These are phyloP conservation scores for Penicillium sp. DNA, from an alignment of 2,329 filamentous ascomycete species.

Conservation along the genomic window DNA sequence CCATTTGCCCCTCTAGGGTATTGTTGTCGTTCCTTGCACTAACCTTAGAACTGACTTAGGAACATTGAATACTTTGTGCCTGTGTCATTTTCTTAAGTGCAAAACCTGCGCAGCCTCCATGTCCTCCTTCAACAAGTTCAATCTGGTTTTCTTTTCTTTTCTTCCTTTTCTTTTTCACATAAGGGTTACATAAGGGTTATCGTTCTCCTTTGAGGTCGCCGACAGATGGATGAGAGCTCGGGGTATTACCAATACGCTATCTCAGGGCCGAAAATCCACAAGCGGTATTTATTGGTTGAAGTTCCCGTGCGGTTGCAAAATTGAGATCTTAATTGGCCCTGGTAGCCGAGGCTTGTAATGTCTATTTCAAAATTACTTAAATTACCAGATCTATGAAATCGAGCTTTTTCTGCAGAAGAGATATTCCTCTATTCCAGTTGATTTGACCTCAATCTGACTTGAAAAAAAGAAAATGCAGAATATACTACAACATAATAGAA, in stretches of 20 bases:
- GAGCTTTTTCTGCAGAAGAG: background rate
- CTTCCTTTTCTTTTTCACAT: background rate
- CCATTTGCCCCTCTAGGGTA: too few species aligned
- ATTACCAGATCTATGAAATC: conserved; percentile 3
- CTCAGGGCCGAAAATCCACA: background rate
- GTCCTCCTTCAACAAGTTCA: background rate
- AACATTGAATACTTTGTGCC: too few species aligned
- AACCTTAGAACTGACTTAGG: too few species aligned
- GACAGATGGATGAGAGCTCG: background rate
- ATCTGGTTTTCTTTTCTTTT: background rate
- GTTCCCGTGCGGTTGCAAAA: background rate
- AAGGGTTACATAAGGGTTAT: background rate
- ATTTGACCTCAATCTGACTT: background rate
- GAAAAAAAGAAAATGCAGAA: background rate
- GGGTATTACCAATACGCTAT: conserved; percentile 9
- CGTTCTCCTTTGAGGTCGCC: background rate
- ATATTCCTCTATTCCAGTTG: background rate
- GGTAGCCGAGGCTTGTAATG: accelerated
- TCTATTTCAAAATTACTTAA: background rate
- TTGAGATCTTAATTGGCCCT: accelerated
- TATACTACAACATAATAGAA: background rate
- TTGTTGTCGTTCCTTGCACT: too few species aligned
- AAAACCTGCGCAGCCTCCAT: background rate
- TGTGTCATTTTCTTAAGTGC: background rate
- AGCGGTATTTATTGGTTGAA: accelerated